Base-by-base conservation (phyloP, 805 yeast genomes). In the Myxozyma kluyveri region DNA sequence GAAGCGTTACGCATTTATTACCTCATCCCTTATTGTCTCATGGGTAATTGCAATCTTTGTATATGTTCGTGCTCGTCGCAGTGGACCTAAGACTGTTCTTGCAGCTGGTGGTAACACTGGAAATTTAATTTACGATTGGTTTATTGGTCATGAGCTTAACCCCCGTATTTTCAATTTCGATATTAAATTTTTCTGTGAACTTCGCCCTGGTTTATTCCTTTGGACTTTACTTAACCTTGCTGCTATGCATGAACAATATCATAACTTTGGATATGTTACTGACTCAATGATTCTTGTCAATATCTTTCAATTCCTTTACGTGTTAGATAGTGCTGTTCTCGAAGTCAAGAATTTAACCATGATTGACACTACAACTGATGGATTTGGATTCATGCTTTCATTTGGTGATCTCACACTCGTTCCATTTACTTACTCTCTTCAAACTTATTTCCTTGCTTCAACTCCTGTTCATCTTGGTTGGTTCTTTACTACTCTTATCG, bases 281-380 rank as follows among this genome's bases (percentile, higher is more conserved):
- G 89, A 86, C 67, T 85, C 97, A 0, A 70, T 93, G 72, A 47
- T 84, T 3, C 69, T 91, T 31, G 83, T 89, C 18, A 81, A 80
- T 49, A 29, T 76, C 1, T 71, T 91, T 57, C 96, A 93, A 69
- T 79, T 83, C 1, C 83, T 84, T 63, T 93, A 93, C 66, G 83
- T 90, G 17, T 73, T 90, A 64, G 99, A 93, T 66, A 96, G 97
- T 44, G 95, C 91, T 0, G 72, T 88, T 60, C 88, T 89, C 67
- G 98, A 93, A 68, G 87, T 82, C 64, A 97, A 97, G 4, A 79
- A 83, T 10, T 73, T 93, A 53, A 82, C 93, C 4, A 93, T 93
- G 97, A 91, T 93, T 78, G 99, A 93, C 68, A 82, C 90, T 45
- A 86, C 95, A 4, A 87, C 96, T 9, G 99, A 93, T 71, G 99